Evolutionary conservation across 148 eudicot species (phyloP), one percentile per base, ranked within the genome.

Genomic region (Tetragonia tetragonoides): DNA sequence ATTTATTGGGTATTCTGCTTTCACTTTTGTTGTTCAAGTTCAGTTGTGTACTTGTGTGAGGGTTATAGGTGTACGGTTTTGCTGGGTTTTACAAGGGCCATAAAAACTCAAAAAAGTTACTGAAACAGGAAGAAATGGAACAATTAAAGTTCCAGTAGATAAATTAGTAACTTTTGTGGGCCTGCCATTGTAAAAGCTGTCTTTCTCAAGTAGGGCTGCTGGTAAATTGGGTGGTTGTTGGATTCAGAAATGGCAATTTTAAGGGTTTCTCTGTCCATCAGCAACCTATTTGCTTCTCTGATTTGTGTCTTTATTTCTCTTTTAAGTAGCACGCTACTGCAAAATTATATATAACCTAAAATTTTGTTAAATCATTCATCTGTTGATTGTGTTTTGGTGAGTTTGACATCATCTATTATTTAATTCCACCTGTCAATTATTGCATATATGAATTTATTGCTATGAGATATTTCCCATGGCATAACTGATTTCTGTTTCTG

Each of bases 391-490:
- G 41, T 53, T 38, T 14, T 68, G 42, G 60, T 74, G 65, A 68
- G 74, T 62, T 78, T 78, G 61, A 70, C 67, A 65, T 66, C 57
- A 65, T 76, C 72, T 76, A 70, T 34, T 65, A 61, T 72, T 76
- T 40, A 53, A 79, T 80, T 86, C 81, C 79, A 70, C 62, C 24
- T 77, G 56, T 80, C 79, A 39, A 18, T 37, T 20, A 20, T 71
- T 39, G 78, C 10, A 70, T 78, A 79, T 76, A 80, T 83, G 83
- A 37, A 64, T 76, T 73, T 47, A 66, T 67, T 72, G 78, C 75
- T 85, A 51, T 85, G 85, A 87, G 86, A 87, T 90, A 83, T 85
- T 84, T 87, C 83, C 76, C 86, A 81, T 78, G 81, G 72, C 79
- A 80, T 85, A 79, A 85, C 85, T 73, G 73, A 85, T 49, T 53